These are phyloP conservation scores for Exophiala xenobiotica DNA, from an alignment of 2,329 filamentous ascomycete genomes.

Conservation along the genomic window DNA sequence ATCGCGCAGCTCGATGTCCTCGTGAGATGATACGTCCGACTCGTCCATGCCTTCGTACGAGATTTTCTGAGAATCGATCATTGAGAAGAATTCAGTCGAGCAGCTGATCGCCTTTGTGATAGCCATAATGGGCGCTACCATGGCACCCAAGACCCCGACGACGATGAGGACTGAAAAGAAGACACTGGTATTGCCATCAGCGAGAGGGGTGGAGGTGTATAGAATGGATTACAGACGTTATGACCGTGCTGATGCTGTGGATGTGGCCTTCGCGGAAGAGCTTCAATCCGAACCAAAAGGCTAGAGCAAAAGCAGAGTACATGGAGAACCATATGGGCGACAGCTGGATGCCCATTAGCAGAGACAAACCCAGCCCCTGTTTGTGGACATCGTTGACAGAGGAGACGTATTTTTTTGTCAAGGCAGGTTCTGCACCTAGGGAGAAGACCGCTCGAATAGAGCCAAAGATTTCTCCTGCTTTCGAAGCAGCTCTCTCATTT, in stretches of 20 bases:
- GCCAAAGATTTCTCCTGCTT: constrained; percentile 44
- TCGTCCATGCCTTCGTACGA: constrained; percentile 39
- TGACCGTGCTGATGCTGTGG: constrained; percentile 37
- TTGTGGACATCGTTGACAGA: constrained; percentile 41
- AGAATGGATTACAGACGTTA: constrained; percentile 34
- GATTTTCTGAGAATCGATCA: constrained; percentile 67
- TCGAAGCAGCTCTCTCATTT: constrained; percentile 43
- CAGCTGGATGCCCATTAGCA: constrained; percentile 36
- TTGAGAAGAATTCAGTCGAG: constrained; percentile 73
- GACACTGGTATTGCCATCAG: constrained; percentile 30
- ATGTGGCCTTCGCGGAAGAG: constrained; percentile 38
- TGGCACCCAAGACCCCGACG: constrained; percentile 39
- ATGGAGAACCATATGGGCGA: constrained; percentile 39
- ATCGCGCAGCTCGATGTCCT: constrained; percentile 60
- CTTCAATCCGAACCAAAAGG: constrained; percentile 41
- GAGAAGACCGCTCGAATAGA: constrained; percentile 48
- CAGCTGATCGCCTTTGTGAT: constrained; percentile 73
- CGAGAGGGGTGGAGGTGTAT: not conserved
- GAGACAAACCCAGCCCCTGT: constrained; percentile 34
- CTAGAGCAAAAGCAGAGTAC: constrained; percentile 38
- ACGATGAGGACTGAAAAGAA: constrained; percentile 45
- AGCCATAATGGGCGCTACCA: constrained; percentile 37
- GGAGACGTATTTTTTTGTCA: constrained; percentile 38
- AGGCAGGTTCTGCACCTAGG: constrained; percentile 42
- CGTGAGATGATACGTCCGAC: constrained; percentile 59